Conservation (phyloP, 176 grass and related monocot species). For the Microstegium vimineum region DNA sequence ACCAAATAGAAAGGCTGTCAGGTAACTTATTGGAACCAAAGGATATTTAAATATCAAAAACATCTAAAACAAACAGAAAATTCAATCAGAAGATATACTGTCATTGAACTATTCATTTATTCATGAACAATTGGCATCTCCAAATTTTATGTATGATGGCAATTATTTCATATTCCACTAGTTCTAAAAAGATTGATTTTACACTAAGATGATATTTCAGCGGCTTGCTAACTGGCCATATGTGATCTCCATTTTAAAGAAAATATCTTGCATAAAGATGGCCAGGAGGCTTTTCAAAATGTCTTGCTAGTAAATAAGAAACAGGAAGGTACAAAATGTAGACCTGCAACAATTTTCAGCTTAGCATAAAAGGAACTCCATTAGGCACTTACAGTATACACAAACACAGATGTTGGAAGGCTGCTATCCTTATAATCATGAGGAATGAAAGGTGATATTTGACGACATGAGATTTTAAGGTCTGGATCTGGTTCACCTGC, state of each 20-base stretch:
- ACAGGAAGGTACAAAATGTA: neutral
- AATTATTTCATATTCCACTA: neutral
- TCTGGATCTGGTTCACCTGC: conserved; percentile 97
- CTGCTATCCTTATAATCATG: conserved; percentile 99
- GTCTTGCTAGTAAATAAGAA: conserved; percentile 10
- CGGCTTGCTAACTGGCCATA: neutral
- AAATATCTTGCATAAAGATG: neutral
- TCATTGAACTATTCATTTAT: conserved; percentile 16
- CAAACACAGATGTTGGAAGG: conserved; percentile 92
- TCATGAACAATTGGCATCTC: neutral
- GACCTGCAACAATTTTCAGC: neutral
- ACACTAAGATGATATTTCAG: neutral
- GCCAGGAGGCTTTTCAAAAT: neutral
- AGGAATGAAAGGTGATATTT: conserved; percentile 99
- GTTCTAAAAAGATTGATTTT: conserved; percentile 6
- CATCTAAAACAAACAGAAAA: neutral
- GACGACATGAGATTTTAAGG: conserved; percentile 97
- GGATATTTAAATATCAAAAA: conserved; percentile 4
- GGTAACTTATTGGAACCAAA: neutral
- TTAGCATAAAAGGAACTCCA: neutral
- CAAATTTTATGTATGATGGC: neutral
- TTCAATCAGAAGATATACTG: neutral
- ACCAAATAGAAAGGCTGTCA: conserved; percentile 6
- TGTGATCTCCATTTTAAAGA: neutral
- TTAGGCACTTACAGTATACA: conserved; percentile 80